Conservation (phyloP, 371 early-diverging fungal genomes). For the Mucor ambiguus region DNA sequence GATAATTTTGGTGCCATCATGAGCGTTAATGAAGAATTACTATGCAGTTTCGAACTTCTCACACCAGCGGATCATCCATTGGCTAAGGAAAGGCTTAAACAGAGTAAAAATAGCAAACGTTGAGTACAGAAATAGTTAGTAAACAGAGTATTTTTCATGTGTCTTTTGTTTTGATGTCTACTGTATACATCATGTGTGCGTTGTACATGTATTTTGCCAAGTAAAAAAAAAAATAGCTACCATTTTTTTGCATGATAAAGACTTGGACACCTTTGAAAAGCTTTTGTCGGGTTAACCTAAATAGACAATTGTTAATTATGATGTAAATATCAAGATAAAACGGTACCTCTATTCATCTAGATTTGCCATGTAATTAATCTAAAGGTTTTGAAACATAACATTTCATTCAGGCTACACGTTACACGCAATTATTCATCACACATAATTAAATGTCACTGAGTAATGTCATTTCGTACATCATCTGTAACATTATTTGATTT, state of each 20-base stretch:
- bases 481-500: background rate
- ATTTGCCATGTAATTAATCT: background rate
- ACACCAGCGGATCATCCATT: constrained; percentile 49
- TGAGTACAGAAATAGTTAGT: constrained; percentile 1
- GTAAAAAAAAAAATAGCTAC: background rate
- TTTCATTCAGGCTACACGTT: background rate
- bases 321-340: background rate
- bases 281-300: background rate
- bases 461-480: background rate
- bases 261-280: background rate
- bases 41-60: constrained; percentile 85
- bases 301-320: background rate
- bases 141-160: background rate
- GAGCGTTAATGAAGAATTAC: constrained; percentile 91
- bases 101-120: constrained; percentile 18
- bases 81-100: constrained; percentile 30
- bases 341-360: background rate
- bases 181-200: constrained; percentile 4
- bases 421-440: background rate
- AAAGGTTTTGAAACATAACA: background rate
- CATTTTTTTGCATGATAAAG: background rate
- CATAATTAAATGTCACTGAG: background rate
- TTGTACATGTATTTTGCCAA: constrained; percentile 1
- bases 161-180: background rate
- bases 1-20: constrained; percentile 97